These are phyloP conservation scores for Boletus reticulatus DNA, from an alignment of 768 basidiomycete genomes.

Conservation along the genomic window DNA sequence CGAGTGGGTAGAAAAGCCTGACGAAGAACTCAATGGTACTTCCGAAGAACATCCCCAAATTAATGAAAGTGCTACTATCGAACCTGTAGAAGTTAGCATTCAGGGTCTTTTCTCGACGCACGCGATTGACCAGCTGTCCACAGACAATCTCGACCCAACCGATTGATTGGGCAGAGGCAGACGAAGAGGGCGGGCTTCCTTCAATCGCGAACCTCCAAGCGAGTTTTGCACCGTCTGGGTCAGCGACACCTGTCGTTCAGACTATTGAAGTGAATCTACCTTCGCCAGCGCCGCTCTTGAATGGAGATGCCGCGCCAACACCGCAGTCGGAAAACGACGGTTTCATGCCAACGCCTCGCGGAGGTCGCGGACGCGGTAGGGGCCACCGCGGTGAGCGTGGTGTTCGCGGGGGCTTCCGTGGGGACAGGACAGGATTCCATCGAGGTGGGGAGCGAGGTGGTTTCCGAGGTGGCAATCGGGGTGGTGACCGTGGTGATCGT, in stretches of 20 bases:
- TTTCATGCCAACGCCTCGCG: constrained; percentile 47
- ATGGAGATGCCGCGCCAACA: constrained; percentile 22
- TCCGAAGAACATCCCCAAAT: constrained; percentile 18
- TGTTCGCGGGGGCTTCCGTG: constrained; percentile 42
- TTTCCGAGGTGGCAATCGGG: constrained; percentile 35
- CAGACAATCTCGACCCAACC: constrained; percentile 31
- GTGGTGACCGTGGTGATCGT: constrained; percentile 25
- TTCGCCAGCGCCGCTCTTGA: constrained; percentile 14
- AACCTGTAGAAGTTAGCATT: constrained; percentile 34
- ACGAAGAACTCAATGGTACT: constrained; percentile 24
- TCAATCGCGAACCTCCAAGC: constrained; percentile 74
- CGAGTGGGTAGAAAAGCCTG: constrained; percentile 57
- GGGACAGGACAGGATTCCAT: constrained; percentile 33
- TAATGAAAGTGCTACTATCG: constrained; percentile 4
- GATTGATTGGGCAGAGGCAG: constrained; percentile 77
- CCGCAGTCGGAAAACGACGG: constrained; percentile 55
- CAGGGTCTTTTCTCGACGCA: not conserved
- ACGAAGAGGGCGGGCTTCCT: constrained; percentile 78
- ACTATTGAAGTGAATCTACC: constrained; percentile 35
- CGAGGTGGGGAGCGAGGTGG: constrained; percentile 37
- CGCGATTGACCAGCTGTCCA: not conserved
- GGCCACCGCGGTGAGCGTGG: constrained; percentile 43
- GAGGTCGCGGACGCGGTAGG: constrained; percentile 49
- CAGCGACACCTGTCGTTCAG: constrained; percentile 53
- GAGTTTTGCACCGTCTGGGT: constrained; percentile 71